Conservation (phyloP, 352 stramenopile species). For the Globisporangium yorkense region DNA sequence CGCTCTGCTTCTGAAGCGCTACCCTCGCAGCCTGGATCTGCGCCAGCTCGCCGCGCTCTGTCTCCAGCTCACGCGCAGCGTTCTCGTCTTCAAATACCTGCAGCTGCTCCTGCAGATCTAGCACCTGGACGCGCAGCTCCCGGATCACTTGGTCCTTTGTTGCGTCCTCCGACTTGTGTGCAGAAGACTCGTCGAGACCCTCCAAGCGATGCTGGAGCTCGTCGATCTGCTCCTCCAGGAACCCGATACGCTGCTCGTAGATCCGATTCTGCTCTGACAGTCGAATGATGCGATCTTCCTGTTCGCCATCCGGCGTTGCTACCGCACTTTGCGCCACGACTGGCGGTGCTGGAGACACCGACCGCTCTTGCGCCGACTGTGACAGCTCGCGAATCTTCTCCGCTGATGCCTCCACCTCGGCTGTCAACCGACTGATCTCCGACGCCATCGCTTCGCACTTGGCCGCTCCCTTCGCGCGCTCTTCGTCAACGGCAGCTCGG, state of each 20-base stretch:
- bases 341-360: background rate
- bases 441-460: background rate
- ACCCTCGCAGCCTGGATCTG: conserved; percentile 25
- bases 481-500: background rate
- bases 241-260: conserved; percentile 13
- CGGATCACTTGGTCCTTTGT: conserved; percentile 13
- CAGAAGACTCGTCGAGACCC: background rate
- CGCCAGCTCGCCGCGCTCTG: conserved; percentile 20
- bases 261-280: conserved; percentile 15
- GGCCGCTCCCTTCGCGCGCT: background rate
- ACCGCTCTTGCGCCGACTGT: background rate
- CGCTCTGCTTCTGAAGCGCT: conserved; percentile 32
- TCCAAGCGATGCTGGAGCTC: conserved; percentile 1
- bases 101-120: conserved; percentile 16
- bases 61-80: conserved; percentile 20
- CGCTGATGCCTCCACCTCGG: background rate
- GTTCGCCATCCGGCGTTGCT: too few species aligned
- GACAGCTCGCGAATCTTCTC: background rate
- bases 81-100: conserved; percentile 10
- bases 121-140: conserved; percentile 12
- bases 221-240: conserved; percentile 9
- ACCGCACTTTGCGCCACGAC: background rate
- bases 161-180: background rate
- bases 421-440: background rate
- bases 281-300: conserved; percentile 7